Evolutionary conservation across 2,329 filamentous ascomycete species (phyloP).

Genomic region (Colletotrichum sp.): DNA sequence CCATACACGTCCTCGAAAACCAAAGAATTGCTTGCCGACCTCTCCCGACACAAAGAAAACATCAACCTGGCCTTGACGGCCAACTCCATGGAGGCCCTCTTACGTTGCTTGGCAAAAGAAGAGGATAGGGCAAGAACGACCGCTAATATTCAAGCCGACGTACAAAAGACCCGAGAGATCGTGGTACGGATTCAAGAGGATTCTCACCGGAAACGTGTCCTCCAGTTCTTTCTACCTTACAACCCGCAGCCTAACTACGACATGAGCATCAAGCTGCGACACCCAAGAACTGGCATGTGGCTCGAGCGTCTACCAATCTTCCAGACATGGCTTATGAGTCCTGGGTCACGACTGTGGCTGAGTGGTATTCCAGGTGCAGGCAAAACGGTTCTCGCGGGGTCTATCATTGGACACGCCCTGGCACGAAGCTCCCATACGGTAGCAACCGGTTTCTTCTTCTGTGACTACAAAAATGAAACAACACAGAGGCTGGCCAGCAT

Average conservation of each 20-base stretch:
- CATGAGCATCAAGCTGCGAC: neutral
- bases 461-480: neutral
- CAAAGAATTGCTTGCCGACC: neutral
- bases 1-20: neutral
- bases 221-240: neutral
- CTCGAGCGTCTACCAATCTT: neutral
- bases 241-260: slow-evolving; percentile 3
- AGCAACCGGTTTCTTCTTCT: neutral
- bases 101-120: neutral
- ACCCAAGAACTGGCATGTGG: neutral
- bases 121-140: accelerated
- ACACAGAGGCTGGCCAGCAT: neutral
- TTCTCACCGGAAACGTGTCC: accelerated
- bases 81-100: neutral
- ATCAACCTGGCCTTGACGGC: neutral
- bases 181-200: neutral
- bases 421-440: neutral
- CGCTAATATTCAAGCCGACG: accelerated
- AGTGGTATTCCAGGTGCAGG: neutral
- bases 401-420: neutral
- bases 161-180: neutral
- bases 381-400: neutral
- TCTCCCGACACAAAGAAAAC: neutral
- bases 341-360: neutral
- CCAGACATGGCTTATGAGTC: neutral